Evolutionary conservation across 1,139 yeast genomes (phyloP), one percentile per base, ranked within the genome.

Genomic region (Pichia sp.): DNA sequence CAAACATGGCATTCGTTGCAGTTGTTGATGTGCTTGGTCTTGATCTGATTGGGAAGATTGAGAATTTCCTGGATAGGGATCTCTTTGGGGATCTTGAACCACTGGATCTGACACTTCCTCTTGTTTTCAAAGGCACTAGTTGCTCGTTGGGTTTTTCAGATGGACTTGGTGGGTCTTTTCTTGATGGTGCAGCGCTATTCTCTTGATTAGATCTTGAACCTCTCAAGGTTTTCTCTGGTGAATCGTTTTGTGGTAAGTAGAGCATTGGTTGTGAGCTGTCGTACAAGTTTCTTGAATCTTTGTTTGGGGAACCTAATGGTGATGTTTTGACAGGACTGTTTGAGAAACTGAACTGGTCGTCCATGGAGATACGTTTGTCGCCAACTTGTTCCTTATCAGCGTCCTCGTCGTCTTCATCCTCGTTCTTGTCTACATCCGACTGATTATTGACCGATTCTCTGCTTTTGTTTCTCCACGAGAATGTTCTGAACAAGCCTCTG

Each of bases 391-490:
- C 36, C 5, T 10, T 7, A 10, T 28, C 30, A 14, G 4, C 34
- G 11, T 10, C 30, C 12, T 28, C n/a, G 11, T 30, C 31, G 6
- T 22, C 40, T n/a, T 30, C 19, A 18, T 27, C 33, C 4, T 38
- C 34, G 20, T 20, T 12, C 11, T 17, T 17, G 8, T 34, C 38
- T 14, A n/a, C 15, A 7, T 27, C 30, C 10, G 7, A 7, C 14
- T 37, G 24, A 11, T 14, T 15, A 8, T 31, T 34, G 10, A 15
- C n/a, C 11, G 20, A 15, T 24, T 12, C 5, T 17, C 30, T 34
- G 12, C 15, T 19, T 14, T 40, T 47, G 9, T 27, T 32, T 18
- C 39, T 40, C 40, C 45, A 47, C 3, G 51, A 40, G 19, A 47
- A 28, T 11, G 38, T 38, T 34, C 41, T 34, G 10, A 47, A 40